Evolutionary conservation across 148 eudicot species (phyloP).

Genomic region (Chenopodium album): DNA sequence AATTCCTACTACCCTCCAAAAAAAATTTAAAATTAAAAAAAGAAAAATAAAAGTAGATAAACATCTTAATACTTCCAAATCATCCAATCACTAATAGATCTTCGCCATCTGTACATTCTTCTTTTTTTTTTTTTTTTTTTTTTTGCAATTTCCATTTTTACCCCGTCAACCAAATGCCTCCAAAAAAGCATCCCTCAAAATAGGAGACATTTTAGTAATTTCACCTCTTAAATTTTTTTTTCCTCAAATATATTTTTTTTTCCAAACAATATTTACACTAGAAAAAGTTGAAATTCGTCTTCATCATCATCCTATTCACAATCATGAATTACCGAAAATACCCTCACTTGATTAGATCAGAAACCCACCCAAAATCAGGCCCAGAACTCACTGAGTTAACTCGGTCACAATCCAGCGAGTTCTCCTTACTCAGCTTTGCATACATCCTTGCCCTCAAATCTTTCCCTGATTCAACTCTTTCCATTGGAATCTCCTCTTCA

Average conservation of each 20-base stretch:
- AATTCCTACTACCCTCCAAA: too few relatives aligned
- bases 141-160: too few relatives aligned
- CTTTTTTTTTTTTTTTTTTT: neutral
- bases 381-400: conserved; percentile 34
- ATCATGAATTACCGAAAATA: neutral
- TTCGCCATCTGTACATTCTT: neutral
- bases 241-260: neutral
- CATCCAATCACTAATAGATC: neutral
- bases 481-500: conserved; percentile 56
- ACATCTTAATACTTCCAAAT: neutral
- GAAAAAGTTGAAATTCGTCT: neutral
- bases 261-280: neutral
- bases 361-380: conserved; percentile 64
- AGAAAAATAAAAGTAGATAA: too few relatives aligned
- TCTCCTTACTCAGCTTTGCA: conserved; percentile 62
- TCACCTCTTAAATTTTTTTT: neutral
- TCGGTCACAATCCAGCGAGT: conserved; percentile 43
- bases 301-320: conserved; percentile 14
- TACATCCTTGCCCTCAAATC: conserved; percentile 55
- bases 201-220: conserved; percentile 23
- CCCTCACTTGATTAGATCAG: conserved; percentile 50
- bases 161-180: conserved; percentile 9
- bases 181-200: conserved; percentile 23
- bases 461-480: conserved; percentile 67
- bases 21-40: too few relatives aligned